Evolutionary conservation across 2,329 filamentous ascomycete genomes (phyloP).

Genomic region (Aspergillus terreus): DNA sequence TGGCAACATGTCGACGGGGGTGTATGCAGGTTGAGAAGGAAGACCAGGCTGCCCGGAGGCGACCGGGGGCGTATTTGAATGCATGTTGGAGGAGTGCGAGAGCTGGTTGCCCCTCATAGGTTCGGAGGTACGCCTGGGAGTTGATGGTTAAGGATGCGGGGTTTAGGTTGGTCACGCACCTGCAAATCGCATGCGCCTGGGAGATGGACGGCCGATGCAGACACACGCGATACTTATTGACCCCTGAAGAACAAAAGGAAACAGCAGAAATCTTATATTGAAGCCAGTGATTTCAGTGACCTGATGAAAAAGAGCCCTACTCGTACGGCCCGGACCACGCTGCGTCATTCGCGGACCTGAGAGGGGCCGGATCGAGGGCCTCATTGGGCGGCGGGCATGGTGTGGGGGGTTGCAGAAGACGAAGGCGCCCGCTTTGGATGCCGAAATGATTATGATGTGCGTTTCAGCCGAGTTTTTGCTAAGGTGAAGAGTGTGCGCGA

Average conservation of each 20-base stretch:
- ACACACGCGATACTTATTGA: conserved; percentile 5
- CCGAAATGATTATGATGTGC: conserved; percentile 1
- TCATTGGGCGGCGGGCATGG: conserved; percentile 7
- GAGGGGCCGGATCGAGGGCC: conserved; percentile 1
- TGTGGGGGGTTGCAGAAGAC: conserved; percentile 2
- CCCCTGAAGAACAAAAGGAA: not conserved
- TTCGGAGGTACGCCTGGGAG: conserved; percentile 11
- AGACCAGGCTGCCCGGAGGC: not conserved
- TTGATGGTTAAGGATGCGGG: conserved; percentile 14
- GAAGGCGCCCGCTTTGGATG: not conserved
- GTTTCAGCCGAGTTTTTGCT: not conserved
- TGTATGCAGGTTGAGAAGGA: not conserved
- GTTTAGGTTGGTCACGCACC: conserved; percentile 13
- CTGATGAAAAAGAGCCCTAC: not conserved
- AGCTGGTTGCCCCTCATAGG: conserved; percentile 11
- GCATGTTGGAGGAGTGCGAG: conserved; percentile 1
- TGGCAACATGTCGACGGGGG: conserved; percentile 11
- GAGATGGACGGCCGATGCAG: conserved; percentile 13
- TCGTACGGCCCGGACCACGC: not conserved
- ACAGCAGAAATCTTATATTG: not conserved
- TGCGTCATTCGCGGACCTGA: conserved; percentile 13
- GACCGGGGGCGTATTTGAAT: not conserved
- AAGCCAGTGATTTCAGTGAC: too few species aligned
- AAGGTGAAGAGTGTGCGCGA: conserved; percentile 1
- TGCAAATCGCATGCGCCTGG: conserved; percentile 4